Conservation (phyloP, 225 moss, liverwort and hornwort species). For the Antitrichia curtipendula region DNA sequence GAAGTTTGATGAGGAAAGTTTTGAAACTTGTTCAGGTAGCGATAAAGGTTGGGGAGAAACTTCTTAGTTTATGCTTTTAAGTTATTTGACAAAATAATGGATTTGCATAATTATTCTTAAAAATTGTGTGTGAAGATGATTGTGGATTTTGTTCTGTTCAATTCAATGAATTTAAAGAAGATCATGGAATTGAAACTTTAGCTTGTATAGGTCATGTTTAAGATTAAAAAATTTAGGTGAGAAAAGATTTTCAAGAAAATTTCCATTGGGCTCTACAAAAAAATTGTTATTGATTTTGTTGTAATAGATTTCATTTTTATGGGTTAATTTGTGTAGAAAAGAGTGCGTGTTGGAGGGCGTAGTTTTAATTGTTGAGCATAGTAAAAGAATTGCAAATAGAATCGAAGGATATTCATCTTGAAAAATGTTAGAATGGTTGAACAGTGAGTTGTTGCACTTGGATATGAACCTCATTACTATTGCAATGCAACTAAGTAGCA, state of each 20-base stretch:
- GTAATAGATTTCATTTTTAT: background rate
- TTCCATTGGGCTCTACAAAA: background rate
- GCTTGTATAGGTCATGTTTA: background rate
- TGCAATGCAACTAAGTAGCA: background rate
- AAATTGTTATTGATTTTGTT: background rate
- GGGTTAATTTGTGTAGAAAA: background rate
- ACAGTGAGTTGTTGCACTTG: background rate
- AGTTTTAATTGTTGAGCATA: background rate
- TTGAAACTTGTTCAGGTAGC: background rate
- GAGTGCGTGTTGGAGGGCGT: fast-evolving
- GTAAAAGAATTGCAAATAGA: background rate
- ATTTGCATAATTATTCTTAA: background rate
- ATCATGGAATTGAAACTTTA: fast-evolving
- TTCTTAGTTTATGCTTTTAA: background rate
- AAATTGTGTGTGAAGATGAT: background rate
- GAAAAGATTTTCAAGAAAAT: background rate
- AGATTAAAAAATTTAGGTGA: background rate
- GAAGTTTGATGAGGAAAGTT: background rate
- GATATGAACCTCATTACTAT: background rate
- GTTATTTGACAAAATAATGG: fast-evolving
- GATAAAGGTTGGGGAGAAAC: background rate
- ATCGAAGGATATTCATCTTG: background rate
- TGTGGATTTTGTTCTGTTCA: background rate
- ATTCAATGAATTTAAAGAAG: background rate
- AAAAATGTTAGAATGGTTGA: background rate